Evolutionary conservation across 768 basidiomycete species (phyloP).

Genomic region (Coprinopsis marcescibilis): DNA sequence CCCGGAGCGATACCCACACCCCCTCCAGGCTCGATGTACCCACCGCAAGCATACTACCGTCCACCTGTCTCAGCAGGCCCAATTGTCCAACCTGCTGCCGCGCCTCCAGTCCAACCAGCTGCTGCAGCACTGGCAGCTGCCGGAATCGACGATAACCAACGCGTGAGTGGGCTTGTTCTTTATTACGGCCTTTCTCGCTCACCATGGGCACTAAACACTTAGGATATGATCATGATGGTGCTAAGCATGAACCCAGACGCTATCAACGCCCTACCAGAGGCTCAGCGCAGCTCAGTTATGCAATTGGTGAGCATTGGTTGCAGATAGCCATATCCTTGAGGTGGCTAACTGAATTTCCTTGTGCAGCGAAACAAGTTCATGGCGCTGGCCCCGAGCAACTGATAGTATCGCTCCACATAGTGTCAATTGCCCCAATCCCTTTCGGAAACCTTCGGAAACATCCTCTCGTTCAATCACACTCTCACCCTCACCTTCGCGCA

Average conservation of each 20-base stretch:
- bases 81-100: background rate
- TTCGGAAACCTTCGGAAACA: no score
- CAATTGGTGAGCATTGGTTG: constrained; percentile 76
- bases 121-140: constrained; percentile 21
- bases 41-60: background rate
- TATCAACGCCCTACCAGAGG: constrained; percentile 73
- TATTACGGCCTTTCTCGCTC: background rate
- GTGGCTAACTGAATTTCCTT: no score
- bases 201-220: background rate
- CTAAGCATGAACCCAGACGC: constrained; percentile 76
- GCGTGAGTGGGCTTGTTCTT: constrained; percentile 25
- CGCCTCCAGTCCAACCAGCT: constrained; percentile 19
- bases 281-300: constrained; percentile 74
- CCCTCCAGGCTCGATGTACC: background rate
- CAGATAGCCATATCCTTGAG: no score
- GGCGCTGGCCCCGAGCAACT: no score
- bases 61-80: no score
- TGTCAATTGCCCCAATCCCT: no score
- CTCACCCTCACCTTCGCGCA: no score
- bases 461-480: no score
- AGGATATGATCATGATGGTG: constrained; percentile 87
- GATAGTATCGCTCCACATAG: no score
- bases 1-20: constrained; percentile 19
- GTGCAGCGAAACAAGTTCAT: no score
- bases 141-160: constrained; percentile 48